A percentile compares a stretch with the other conserved stretches of the same genome.
phyloP scores from a whole-genome alignment of 306 rosid genomes.

The Fragaria nilgerrensis region DNA sequence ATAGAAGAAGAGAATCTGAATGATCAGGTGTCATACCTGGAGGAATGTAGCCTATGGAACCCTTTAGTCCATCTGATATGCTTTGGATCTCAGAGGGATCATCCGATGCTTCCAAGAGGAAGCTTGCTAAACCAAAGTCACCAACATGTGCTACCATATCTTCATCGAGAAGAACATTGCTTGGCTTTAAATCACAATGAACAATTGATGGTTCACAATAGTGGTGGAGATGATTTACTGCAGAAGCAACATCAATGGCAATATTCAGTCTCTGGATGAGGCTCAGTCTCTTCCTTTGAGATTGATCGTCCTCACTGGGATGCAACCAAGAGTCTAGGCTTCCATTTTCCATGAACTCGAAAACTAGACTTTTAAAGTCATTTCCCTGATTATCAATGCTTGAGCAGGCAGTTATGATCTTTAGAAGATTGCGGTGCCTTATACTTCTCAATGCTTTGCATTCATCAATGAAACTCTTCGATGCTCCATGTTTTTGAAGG shows the following conservation, averaged over 20 bases:
- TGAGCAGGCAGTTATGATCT: constrained; percentile 38
- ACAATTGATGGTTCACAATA: constrained; percentile 29
- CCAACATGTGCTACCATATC: constrained; percentile 8
- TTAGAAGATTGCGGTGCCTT: constrained; percentile 44
- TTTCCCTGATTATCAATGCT: constrained; percentile 27
- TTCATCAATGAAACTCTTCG: constrained; percentile 39
- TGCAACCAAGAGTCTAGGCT: constrained; percentile 33
- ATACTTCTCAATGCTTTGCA: constrained; percentile 32
- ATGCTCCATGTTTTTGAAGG: constrained; percentile 42
- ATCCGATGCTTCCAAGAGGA: constrained; percentile 25
- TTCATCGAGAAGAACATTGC: constrained; percentile 30
- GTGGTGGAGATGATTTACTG: constrained; percentile 34
- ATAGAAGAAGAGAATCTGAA: too few species aligned
- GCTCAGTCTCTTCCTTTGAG: constrained; percentile 21
- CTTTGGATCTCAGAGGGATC: constrained; percentile 3
- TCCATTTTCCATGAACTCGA: constrained; percentile 38
- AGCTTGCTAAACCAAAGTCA: constrained; percentile 40
- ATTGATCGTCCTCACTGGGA: constrained; percentile 7
- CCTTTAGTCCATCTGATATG: constrained; percentile 22
- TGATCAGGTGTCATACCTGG: constrained; percentile 24
- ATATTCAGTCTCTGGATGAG: constrained; percentile 33
- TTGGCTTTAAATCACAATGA: constrained; percentile 40
- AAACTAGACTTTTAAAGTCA: constrained; percentile 43
- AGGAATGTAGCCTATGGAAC: constrained; percentile 42
- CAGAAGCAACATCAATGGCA: constrained; percentile 34